Evolutionary conservation across 768 basidiomycete genomes (phyloP), one percentile per base, ranked within the genome.

Genomic region (Exidia glandulosa): DNA sequence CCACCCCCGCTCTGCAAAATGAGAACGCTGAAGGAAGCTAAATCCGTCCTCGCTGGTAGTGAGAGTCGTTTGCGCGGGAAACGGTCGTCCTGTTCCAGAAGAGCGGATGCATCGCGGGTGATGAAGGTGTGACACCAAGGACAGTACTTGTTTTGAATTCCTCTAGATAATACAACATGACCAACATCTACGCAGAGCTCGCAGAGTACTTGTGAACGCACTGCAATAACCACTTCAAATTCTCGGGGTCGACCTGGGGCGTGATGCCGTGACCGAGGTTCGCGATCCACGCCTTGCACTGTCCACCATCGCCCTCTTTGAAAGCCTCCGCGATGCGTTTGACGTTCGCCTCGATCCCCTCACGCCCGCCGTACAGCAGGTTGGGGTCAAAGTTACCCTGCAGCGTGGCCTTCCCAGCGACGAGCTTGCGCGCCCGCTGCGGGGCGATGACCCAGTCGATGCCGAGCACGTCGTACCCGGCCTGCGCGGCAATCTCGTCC

Each of bases 261-360:
- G 94, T 96, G 66, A 99, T 94, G 4, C 96, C 96, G 69, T 98
- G 96, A 0, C 96, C 96, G 25, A 99, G 75, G 73, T 98, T 98
- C 9, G 90, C 89, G 67, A 98, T 97, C 93, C 94, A 98, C n/a
- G 84, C 88, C 41, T 79, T 79, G 23, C 75, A 67, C 57, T 71
- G 69, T 57, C 76, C 79, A 7, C 76, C 77, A 10, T 83, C 81
- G 48, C 66, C 73, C 6, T 67, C 67, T 56, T 79, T 76, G 75
- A 97, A 98, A n/a, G 79, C 79, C 63, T 82, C 76, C 62, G 84
- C 82, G 82, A 94, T 87, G 64, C 87, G 78, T 75, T 91, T 84
- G 37, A 96, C 92, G 64, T 88, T 84, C 37, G 73, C 71, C 73
- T 94, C 90, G 66, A 98, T 97, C 13, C 92, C 91, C 6, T 86